Evolutionary conservation across 192 early-diverging fungal species (phyloP), one percentile per base, ranked within the genome.

Genomic region (Chytriomyces sp.): DNA sequence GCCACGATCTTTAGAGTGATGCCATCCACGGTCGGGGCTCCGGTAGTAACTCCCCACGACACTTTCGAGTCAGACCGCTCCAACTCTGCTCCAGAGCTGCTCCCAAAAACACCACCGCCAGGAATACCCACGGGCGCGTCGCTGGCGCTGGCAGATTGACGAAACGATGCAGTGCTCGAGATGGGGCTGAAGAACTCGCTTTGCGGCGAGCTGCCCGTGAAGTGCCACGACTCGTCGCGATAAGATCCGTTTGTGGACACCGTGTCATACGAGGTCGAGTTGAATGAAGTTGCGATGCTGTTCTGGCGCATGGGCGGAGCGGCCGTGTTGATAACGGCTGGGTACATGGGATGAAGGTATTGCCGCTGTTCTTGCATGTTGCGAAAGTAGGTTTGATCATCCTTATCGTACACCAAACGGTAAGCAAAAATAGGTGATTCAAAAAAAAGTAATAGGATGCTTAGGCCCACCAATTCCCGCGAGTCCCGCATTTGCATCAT

Each of bases 101-200:
- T 28, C 38, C 59, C 59, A 25, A 61, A 61, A 36, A 61, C 38
- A 0, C 59, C 59, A 1, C 59, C 59, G 3, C 59, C 59, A 7
- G 12, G 25, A 36, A 61, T 37, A n/a, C 59, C 59, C 30, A n/a
- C 56, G 19, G 17, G 56, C 2, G 56, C 28, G 44, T 49, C 28
- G 56, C 12, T 26, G 30, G 30, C 17, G 19, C n/a, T 14, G 1
- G 19, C 56, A 26, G 19, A 25, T 12, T 25, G 56, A 12, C 30
- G 19, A 10, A 31, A 3, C 28, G 56, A 58, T 25, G 19, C 19
- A 28, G 17, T 37, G 4, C 14, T 19, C 22, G 22, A 17, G 1
- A 8, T 61, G 12, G 30, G 59, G 59, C 17, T 32, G 33, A 37
- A 61, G 38, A 32, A n/a, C 12, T 58, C 56, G 2, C 12, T 26